Evolutionary conservation across 2,329 filamentous ascomycete species (phyloP), one percentile per base, ranked within the genome.

Genomic region (Stemphylium vesicarium): DNA sequence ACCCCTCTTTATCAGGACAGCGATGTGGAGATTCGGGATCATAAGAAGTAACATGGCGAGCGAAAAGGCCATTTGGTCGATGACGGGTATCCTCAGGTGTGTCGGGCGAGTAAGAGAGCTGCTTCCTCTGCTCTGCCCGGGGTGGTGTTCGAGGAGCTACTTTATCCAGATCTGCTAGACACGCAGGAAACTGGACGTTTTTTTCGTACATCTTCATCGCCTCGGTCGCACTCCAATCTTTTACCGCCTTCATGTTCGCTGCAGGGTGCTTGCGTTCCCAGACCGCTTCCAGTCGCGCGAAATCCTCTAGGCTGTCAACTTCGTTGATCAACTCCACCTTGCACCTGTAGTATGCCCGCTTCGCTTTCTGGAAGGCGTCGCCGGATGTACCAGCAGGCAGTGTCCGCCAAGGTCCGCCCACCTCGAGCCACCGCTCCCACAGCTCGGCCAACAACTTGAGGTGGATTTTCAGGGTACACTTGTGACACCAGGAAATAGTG

Each of bases 381-480:
- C 3, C 35, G 8, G 33, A 16, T 15, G 9, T 12, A 18, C 39
- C 51, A 24, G 15, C 9, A 15, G 26, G 51, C 8, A 44, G 13
- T 13, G 20, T 15, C 4, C 52, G 52, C 58, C 60, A 63, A 1
- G 62, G 59, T 8, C 56, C 62, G 4, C 60, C 60, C 1, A 50
- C 5, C 1, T 52, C 36, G 1, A n/a, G 2, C 58, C 58, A 65
- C 12, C 44, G 53, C 0, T 36, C 22, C 22, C 37, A 39, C 1
- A 65, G 3, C 18, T 36, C 47, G 2, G 3, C 31, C 12, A 61
- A 24, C 11, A 63, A 36, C n/a, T 36, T 20, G 8, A 56, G 42
- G 36, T 63, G 60, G 0, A 44, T 48, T 8, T 40, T 32, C 8
- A 62, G 42, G 1, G n/a, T 50, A 18, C 62, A 65, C 12, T 52